phyloP scores from a whole-genome alignment of 169 alveolate species.

The Blepharisma undulans region DNA sequence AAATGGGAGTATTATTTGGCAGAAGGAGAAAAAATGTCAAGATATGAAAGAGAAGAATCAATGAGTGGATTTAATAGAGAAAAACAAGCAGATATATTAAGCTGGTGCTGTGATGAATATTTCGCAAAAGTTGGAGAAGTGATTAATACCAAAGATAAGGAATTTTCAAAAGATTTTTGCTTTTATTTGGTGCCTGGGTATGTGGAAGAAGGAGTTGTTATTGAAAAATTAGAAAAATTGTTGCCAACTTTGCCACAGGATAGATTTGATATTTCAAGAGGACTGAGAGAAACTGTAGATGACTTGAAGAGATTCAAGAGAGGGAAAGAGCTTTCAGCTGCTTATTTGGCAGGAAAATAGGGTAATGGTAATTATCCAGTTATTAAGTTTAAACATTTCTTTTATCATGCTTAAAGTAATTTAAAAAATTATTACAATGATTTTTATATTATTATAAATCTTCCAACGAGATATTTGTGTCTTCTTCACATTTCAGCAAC shows the following conservation, averaged over 20 bases:
- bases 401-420: too few relatives aligned
- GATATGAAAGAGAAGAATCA: slow-evolving; percentile 47
- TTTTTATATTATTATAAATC: background rate
- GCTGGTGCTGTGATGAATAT: background rate
- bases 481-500: background rate
- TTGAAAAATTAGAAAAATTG: slow-evolving; percentile 24
- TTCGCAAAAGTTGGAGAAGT: slow-evolving; percentile 10
- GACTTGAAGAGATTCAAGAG: background rate
- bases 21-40: slow-evolving; percentile 65
- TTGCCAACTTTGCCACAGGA: slow-evolving; percentile 25
- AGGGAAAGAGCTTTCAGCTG: slow-evolving; percentile 20
- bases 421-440: background rate
- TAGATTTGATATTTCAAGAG: slow-evolving; percentile 23
- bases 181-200: background rate
- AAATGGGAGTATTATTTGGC: background rate
- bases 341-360: background rate
- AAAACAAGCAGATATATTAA: slow-evolving; percentile 4
- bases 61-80: slow-evolving; percentile 28
- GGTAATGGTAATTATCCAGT: background rate
- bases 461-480: background rate
- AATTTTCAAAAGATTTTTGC: slow-evolving; percentile 5
- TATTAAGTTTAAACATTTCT: background rate
- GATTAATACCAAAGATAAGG: slow-evolving; percentile 18
- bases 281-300: slow-evolving; percentile 3
- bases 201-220: slow-evolving; percentile 31